These are phyloP conservation scores for Aristolochia fimbriata DNA, from an alignment of 164 flowering plant species.

Conservation along the genomic window DNA sequence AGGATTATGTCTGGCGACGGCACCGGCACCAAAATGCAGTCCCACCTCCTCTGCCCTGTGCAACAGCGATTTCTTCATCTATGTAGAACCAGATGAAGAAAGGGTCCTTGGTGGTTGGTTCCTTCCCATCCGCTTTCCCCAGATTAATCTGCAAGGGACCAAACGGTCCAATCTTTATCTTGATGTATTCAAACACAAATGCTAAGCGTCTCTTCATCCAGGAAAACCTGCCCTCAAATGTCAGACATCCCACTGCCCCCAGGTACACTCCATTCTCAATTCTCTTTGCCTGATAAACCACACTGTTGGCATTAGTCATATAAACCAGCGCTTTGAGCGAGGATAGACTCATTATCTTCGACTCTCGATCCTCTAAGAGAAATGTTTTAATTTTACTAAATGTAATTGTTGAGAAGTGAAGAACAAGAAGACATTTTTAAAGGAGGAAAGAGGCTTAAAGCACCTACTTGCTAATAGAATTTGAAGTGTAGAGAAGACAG, in stretches of 20 bases:
- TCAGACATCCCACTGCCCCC: conserved; percentile 69
- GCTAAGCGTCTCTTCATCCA: conserved; percentile 84
- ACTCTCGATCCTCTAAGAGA: no score
- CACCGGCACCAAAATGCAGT: conserved; percentile 97
- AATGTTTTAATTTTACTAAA: no score
- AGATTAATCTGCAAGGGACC: conserved; percentile 56
- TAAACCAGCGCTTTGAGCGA: no score
- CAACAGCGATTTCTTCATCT: conserved; percentile 92
- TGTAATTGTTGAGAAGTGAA: no score
- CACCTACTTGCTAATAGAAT: no score
- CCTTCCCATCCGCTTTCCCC: conserved; percentile 55
- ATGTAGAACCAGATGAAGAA: conserved; percentile 90
- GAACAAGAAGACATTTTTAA: no score
- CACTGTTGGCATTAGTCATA: no score
- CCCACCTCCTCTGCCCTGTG: conserved; percentile 86
- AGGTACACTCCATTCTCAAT: conserved; percentile 90
- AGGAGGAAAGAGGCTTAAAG: no score
- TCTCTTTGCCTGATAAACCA: conserved; percentile 51
- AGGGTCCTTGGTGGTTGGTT: conserved; percentile 78
- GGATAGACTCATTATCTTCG: no score
- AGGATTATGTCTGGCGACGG: conserved; percentile 16
- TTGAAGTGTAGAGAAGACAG: no score
- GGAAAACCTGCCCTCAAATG: conserved; percentile 80
- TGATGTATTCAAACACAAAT: conserved; percentile 66
- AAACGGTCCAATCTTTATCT: conserved; percentile 76